Conservation (phyloP, 2,329 filamentous ascomycete genomes). For the Didymellaceae sp. region DNA sequence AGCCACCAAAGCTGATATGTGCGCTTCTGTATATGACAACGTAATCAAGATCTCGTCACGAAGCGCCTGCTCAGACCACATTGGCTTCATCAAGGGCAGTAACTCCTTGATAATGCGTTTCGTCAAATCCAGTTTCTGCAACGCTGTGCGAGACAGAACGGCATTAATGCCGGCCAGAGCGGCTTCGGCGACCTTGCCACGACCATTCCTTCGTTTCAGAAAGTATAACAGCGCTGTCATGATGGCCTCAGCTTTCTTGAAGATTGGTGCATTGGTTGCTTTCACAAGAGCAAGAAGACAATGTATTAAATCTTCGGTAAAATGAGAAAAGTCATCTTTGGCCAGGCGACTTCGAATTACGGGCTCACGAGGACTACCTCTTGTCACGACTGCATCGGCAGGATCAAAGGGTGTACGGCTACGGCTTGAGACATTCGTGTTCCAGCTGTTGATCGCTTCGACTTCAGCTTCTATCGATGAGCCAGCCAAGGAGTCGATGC, state of each 20-base stretch:
- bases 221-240: constrained; percentile 65
- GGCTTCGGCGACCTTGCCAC: constrained; percentile 71
- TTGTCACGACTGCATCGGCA: constrained; percentile 31
- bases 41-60: constrained; percentile 78
- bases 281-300: constrained; percentile 70
- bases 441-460: constrained; percentile 37
- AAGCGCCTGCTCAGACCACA: constrained; percentile 71
- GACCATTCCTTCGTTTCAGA: constrained; percentile 66
- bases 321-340: constrained; percentile 31
- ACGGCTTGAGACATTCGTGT: constrained; percentile 37
- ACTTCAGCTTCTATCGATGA: constrained; percentile 34
- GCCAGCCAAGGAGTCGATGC: constrained; percentile 64
- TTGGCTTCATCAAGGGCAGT: constrained; percentile 73
- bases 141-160: constrained; percentile 68
- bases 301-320: constrained; percentile 57
- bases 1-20: constrained; percentile 45
- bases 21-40: constrained; percentile 65
- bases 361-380: constrained; percentile 34
- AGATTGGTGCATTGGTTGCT: constrained; percentile 71
- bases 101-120: constrained; percentile 65
- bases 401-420: constrained; percentile 42
- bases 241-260: constrained; percentile 63
- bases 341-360: constrained; percentile 26
- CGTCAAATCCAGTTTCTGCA: constrained; percentile 71
- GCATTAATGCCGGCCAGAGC: constrained; percentile 79